These are phyloP conservation scores for Paspalum vaginatum DNA, from an alignment of 176 grass and related monocot genomes.

Conservation along the genomic window DNA sequence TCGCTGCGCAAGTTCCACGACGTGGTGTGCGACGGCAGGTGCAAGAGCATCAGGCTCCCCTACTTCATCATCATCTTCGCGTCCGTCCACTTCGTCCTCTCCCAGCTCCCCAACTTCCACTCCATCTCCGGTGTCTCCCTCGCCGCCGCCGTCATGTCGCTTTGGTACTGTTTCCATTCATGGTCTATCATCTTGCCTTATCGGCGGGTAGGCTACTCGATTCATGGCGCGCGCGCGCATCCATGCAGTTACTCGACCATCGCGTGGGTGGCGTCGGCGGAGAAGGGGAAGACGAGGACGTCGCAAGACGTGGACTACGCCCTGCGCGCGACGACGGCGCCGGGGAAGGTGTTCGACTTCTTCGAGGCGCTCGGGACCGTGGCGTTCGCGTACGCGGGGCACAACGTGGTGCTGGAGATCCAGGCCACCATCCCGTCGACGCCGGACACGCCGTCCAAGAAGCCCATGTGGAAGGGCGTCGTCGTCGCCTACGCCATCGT, in stretches of 20 bases:
- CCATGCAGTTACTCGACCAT: conserved; percentile 70
- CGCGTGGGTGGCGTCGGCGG: conserved; percentile 49
- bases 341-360: conserved; percentile 47
- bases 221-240: no score
- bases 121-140: conserved; percentile 86
- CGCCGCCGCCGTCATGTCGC: conserved; percentile 87
- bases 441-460: conserved; percentile 67
- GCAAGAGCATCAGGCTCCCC: conserved; percentile 56
- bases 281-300: conserved; percentile 32
- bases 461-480: conserved; percentile 75
- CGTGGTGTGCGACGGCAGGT: background rate
- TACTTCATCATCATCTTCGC: conserved; percentile 64
- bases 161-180: no score
- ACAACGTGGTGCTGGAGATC: conserved; percentile 92
- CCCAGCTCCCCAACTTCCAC: conserved; percentile 82
- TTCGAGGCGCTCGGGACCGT: conserved; percentile 54
- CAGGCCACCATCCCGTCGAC: conserved; percentile 81
- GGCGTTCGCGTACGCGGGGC: conserved; percentile 68
- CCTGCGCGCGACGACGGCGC: conserved; percentile 27
- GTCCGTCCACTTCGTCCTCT: conserved; percentile 52
- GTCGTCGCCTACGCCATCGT: conserved; percentile 63
- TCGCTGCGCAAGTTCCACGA: background rate
- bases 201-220: no score
- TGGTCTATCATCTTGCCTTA: no score
- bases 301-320: conserved; percentile 63